phyloP scores from a whole-genome alignment of 2,329 filamentous ascomycete genomes.

The Ophiostoma sp. region DNA sequence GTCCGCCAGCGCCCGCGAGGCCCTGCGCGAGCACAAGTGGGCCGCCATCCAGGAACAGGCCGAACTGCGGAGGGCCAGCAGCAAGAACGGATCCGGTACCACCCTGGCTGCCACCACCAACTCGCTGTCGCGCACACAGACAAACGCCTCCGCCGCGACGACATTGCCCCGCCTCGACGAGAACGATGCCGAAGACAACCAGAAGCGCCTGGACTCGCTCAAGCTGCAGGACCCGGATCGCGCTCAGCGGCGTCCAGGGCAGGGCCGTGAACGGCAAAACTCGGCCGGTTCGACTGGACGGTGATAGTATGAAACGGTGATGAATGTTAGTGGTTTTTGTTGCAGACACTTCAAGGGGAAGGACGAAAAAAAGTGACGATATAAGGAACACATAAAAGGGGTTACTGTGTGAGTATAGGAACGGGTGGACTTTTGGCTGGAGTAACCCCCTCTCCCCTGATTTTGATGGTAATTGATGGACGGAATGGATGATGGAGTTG shows the following conservation, averaged over 20 bases:
- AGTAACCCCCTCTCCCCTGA: not conserved
- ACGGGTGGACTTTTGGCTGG: not conserved
- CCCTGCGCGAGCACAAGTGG: constrained; percentile 83
- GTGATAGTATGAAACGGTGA: constrained; percentile 45
- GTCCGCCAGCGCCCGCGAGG: constrained; percentile 80
- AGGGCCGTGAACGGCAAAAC: constrained; percentile 56
- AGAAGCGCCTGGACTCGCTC: constrained; percentile 83
- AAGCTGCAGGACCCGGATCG: constrained; percentile 83
- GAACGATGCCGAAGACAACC: constrained; percentile 79
- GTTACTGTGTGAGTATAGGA: not conserved
- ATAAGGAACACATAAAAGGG: not conserved
- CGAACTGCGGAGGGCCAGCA: constrained; percentile 59
- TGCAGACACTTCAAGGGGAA: not conserved
- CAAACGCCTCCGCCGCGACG: not conserved
- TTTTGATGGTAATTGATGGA: not conserved
- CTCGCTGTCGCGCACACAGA: not conserved
- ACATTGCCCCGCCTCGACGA: constrained; percentile 63
- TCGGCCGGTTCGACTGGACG: constrained; percentile 55
- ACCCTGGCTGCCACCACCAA: constrained; percentile 32
- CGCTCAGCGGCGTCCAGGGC: constrained; percentile 47
- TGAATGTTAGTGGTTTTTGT: constrained; percentile 35
- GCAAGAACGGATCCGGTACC: constrained; percentile 40
- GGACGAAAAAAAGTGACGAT: not conserved
- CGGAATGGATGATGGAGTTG: not conserved
- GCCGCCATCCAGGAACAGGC: constrained; percentile 80